Evolutionary conservation across 208 protist species (phyloP).

Genomic region (Crithidia fasciculata): DNA sequence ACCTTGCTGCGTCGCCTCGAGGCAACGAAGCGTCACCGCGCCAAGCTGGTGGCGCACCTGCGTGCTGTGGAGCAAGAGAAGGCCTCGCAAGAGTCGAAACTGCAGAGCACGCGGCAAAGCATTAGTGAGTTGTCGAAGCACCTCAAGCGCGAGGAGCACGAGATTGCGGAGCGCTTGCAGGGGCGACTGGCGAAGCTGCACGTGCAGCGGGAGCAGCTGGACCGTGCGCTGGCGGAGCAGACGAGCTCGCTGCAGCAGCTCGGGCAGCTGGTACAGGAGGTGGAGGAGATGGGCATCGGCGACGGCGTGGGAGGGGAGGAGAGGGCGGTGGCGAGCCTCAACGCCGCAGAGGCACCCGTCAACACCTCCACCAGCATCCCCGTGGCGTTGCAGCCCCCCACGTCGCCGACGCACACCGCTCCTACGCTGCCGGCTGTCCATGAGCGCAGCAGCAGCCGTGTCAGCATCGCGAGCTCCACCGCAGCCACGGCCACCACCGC

Average conservation of each 20-base stretch:
- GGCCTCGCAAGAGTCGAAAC: slow-evolving; percentile 49
- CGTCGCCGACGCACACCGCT: not conserved
- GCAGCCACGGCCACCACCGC: slow-evolving; percentile 7
- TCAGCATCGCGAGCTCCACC: slow-evolving; percentile 35
- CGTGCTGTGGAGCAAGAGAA: slow-evolving; percentile 48
- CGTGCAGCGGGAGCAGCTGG: slow-evolving; percentile 62
- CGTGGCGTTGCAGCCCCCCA: not conserved
- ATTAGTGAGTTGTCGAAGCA: slow-evolving; percentile 51
- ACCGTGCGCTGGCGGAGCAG: slow-evolving; percentile 54
- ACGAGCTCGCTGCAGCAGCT: slow-evolving; percentile 70
- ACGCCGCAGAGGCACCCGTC: not conserved
- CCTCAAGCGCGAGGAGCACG: slow-evolving; percentile 69
- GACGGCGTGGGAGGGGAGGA: not conserved
- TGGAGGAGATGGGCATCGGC: slow-evolving; percentile 46
- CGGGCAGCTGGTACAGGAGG: slow-evolving; percentile 64
- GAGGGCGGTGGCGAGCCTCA: not conserved
- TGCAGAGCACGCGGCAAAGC: slow-evolving; percentile 48
- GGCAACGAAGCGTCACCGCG: slow-evolving; percentile 49
- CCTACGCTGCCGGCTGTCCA: not conserved
- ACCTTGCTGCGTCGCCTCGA: slow-evolving; percentile 70
- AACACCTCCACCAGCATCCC: not conserved
- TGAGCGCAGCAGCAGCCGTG: slow-evolving; percentile 47
- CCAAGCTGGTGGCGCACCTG: slow-evolving; percentile 45
- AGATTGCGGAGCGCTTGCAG: slow-evolving; percentile 47
- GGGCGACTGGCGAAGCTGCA: slow-evolving; percentile 57